phyloP scores from a whole-genome alignment of 2,329 filamentous ascomycete genomes.

The Pseudocercospora fuligena region DNA sequence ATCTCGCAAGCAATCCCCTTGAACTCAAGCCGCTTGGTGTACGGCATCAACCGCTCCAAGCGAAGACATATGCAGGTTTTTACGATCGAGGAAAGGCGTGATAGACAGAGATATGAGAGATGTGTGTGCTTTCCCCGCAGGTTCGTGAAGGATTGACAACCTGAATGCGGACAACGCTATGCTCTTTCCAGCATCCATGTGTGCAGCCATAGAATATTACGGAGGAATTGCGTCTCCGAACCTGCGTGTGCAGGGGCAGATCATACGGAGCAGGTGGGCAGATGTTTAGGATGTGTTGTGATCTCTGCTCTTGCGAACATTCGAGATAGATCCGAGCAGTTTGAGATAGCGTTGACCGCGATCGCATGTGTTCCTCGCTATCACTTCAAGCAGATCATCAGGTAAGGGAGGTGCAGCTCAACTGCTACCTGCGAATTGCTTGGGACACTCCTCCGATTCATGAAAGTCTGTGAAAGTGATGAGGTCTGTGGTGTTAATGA shows the following conservation, averaged over 20 bases:
- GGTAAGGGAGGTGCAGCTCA: not conserved
- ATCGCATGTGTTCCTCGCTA: not conserved
- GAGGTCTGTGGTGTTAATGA: not conserved
- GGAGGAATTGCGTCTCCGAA: conserved; percentile 1
- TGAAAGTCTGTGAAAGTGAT: not conserved
- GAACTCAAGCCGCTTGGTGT: not conserved
- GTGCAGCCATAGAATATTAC: not conserved
- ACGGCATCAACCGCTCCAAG: not conserved
- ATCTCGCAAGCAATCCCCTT: not conserved
- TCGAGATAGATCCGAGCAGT: not conserved
- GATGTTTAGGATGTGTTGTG: not conserved
- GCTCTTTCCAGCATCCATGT: not conserved
- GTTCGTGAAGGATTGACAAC: conserved; percentile 6
- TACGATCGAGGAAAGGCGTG: conserved; percentile 3
- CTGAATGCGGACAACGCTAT: conserved; percentile 6
- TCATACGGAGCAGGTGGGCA: not conserved
- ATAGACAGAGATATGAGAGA: not conserved
- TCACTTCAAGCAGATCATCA: not conserved
- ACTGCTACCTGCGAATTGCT: not conserved
- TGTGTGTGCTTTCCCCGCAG: conserved; percentile 6
- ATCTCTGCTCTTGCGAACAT: not conserved
- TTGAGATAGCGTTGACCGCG: too few relatives aligned
- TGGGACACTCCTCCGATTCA: not conserved
- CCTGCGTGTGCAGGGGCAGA: not conserved
- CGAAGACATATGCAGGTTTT: conserved; percentile 1